Percentiles rank a stretch among this genome's conserved stretches.
phyloP scores from a whole-genome alignment of 176 grass and related monocot genomes.

The Oryza meyeriana region DNA sequence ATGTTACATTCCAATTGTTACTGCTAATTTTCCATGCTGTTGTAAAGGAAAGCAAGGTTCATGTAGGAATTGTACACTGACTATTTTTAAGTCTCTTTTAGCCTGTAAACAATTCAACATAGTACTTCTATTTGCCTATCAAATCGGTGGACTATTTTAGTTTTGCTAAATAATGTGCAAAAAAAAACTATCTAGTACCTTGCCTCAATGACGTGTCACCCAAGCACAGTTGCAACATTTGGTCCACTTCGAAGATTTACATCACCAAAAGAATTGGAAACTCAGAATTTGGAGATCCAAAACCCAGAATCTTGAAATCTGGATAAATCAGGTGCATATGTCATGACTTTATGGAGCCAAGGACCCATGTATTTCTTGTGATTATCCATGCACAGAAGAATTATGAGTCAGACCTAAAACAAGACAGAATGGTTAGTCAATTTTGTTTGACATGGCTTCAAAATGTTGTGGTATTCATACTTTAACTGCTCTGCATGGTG shows the following conservation, averaged over 20 bases:
- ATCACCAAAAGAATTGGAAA: background rate
- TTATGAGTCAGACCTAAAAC: conserved; percentile 32
- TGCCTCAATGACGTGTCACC: background rate
- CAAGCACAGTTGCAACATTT: background rate
- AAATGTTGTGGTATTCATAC: conserved; percentile 25
- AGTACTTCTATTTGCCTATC: background rate
- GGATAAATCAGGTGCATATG: conserved; percentile 12
- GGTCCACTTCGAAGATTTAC: background rate
- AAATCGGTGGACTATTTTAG: background rate
- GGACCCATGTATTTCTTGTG: conserved; percentile 30
- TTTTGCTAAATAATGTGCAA: background rate
- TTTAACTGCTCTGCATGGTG: background rate
- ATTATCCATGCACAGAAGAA: conserved; percentile 40
- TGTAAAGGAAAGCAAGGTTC: background rate
- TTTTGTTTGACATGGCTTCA: conserved; percentile 45
- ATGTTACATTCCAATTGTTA: background rate
- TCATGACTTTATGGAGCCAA: conserved; percentile 27
- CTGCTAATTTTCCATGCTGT: background rate
- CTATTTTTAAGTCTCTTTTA: background rate
- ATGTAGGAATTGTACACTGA: background rate
- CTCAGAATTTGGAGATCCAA: background rate
- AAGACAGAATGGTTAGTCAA: conserved; percentile 36
- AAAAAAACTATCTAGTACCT: too few species aligned
- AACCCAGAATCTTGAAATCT: background rate
- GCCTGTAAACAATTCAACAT: background rate